phyloP scores from a whole-genome alignment of 345 rosid genomes.

The Syzygium jambos region DNA sequence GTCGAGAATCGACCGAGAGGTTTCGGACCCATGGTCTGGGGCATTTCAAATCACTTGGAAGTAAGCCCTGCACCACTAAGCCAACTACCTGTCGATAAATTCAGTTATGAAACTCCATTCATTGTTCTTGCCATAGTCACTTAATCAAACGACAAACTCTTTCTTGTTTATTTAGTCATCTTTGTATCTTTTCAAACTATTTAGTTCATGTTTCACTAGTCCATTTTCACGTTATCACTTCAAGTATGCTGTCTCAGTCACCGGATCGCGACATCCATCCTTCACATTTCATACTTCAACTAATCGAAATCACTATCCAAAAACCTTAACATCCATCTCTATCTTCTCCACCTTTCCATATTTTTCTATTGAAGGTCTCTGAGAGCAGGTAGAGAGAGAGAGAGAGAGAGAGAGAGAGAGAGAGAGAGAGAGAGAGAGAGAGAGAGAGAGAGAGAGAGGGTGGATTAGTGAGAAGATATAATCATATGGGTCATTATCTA shows the following conservation, averaged over 20 bases:
- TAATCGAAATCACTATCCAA: not conserved
- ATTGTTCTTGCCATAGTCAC: not conserved
- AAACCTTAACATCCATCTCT: not conserved
- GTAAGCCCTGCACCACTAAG: not conserved
- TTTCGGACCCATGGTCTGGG: not conserved
- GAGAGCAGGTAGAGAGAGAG: no score
- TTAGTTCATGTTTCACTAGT: not conserved
- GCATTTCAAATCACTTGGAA: not conserved
- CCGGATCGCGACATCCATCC: not conserved
- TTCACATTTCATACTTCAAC: not conserved
- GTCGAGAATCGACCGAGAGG: not conserved
- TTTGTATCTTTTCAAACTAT: not conserved
- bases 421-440: no score
- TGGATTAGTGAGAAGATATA: not conserved
- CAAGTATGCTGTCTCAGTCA: not conserved
- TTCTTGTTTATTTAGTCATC: not conserved
- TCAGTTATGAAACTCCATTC: not conserved
- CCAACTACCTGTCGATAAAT: not conserved
- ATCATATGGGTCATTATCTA: not conserved
- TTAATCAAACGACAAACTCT: not conserved
- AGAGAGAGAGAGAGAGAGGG: no score
- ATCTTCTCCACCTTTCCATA: not conserved
- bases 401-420: no score
- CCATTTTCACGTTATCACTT: not conserved
- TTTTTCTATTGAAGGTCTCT: no score